phyloP scores from a whole-genome alignment of 495 filamentous ascomycete species.

The Neurospora sp. region DNA sequence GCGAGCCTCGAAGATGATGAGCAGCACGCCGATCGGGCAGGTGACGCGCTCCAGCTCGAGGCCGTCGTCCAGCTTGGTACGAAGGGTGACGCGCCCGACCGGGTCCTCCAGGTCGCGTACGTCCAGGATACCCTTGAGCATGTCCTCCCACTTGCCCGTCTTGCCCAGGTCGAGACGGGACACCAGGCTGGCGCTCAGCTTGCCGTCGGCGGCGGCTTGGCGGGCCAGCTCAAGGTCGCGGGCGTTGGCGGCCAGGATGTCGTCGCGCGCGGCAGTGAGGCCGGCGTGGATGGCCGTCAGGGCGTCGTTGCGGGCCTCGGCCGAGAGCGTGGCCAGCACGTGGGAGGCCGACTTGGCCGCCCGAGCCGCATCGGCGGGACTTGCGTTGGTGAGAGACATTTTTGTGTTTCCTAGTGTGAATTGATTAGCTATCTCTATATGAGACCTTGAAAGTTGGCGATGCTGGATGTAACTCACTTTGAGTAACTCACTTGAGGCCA shows the following conservation, averaged over 20 bases:
- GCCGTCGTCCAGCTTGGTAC: conserved; percentile 81
- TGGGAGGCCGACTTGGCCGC: conserved; percentile 63
- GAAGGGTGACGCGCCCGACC: conserved; percentile 75
- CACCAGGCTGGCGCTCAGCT: conserved; percentile 75
- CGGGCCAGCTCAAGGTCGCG: conserved; percentile 66
- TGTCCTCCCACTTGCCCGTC: conserved; percentile 90
- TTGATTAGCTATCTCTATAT: not conserved
- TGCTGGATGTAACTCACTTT: conserved; percentile 2
- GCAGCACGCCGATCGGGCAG: conserved; percentile 88
- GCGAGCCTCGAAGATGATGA: conserved; percentile 96
- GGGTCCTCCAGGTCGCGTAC: conserved; percentile 83
- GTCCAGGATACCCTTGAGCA: conserved; percentile 90
- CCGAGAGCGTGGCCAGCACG: conserved; percentile 54
- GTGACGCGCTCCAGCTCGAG: conserved; percentile 76
- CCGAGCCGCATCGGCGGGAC: conserved; percentile 54
- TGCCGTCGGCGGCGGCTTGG: conserved; percentile 59
- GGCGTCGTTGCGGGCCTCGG: conserved; percentile 57
- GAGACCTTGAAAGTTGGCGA: not conserved
- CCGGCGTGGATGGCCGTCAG: too few species aligned
- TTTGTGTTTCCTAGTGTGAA: not conserved
- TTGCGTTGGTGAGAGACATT: conserved; percentile 72
- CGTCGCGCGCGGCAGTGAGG: too few species aligned
- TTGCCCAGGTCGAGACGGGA: conserved; percentile 79
- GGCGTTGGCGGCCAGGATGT: conserved; percentile 62
- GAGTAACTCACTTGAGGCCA: not conserved